phyloP scores from a whole-genome alignment of 352 stramenopile genomes.

The Thalassiosira livingstoniorum region DNA sequence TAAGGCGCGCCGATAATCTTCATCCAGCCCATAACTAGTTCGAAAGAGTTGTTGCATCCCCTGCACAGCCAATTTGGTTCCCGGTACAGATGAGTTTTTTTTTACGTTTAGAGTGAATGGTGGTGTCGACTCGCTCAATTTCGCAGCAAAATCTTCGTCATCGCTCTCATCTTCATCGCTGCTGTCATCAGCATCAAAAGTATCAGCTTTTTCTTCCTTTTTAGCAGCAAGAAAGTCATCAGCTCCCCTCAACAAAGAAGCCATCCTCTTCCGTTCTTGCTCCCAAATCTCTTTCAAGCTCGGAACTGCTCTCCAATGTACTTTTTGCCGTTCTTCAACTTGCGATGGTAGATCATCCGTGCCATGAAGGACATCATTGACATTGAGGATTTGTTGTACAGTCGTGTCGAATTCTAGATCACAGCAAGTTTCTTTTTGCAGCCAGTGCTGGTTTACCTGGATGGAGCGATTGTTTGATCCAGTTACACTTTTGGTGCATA shows the following conservation, averaged over 20 bases:
- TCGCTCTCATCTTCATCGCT: background rate
- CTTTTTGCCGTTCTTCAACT: constrained; percentile 66
- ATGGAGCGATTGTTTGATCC: background rate
- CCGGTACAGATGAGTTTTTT: constrained; percentile 65
- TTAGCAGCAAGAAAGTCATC: constrained; percentile 80
- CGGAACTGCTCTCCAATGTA: constrained; percentile 85
- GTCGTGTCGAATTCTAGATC: constrained; percentile 83
- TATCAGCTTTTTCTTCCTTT: constrained; percentile 27
- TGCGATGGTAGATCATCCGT: constrained; percentile 63
- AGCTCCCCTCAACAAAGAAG: constrained; percentile 64
- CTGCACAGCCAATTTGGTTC: constrained; percentile 66
- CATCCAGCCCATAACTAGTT: constrained; percentile 70
- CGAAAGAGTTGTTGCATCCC: constrained; percentile 74
- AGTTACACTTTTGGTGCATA: background rate
- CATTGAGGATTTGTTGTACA: constrained; percentile 77
- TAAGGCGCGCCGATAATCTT: constrained; percentile 74
- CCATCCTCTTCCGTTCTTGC: constrained; percentile 81
- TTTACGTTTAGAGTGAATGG: constrained; percentile 82
- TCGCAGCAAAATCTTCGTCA: background rate
- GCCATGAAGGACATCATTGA: constrained; percentile 76
- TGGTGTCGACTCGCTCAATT: constrained; percentile 14
- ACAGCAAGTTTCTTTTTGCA: constrained; percentile 75
- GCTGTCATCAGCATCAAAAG: constrained; percentile 14
- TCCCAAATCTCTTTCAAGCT: constrained; percentile 85
- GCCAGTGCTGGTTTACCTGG: constrained; percentile 43